Evolutionary conservation across 192 early-diverging fungal genomes (phyloP), one percentile per base, ranked within the genome.

Genomic region (Podochytrium sp.): DNA sequence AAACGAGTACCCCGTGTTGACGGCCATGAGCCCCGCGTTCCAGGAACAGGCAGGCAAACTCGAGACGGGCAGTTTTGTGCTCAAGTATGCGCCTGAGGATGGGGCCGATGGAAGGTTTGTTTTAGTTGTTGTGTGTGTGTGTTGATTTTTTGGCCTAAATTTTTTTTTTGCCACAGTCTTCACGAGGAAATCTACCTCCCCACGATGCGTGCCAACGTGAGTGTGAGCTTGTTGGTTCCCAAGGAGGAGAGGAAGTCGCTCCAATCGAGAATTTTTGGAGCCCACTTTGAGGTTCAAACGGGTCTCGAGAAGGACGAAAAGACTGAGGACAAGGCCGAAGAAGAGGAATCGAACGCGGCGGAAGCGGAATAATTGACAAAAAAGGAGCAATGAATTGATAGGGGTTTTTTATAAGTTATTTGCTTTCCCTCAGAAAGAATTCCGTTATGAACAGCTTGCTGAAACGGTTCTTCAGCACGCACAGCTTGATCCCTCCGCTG

Each of bases 121-220:
- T 60, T 2, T n/a, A 16, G 18, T 76, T 20, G n/a, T 27, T 77
- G 20, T n/a, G n/a, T n/a, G n/a, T n/a, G 38, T 53, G 20, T 51
- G 79, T 59, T 71, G 40, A 23, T 64, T 43, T 16, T 2, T 14
- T 55, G 16, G 27, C 53, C 0, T 34, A 66, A 63, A 52, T 29
- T 14, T 70, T 68, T 29, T 42, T 12, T 37, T 25, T 41, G 23
- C n/a, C 38, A 59, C 10, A 80, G 78, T 34, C 42, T 82, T 37
- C 59, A 68, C 20, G 76, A 65, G 25, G 60, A 51, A 2, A 51
- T 84, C 30, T 52, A 74, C 25, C 62, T 89, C 12, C 85, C 87
- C 2, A 68, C 86, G 30, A 87, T 85, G 81, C 67, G 85, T 5
- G 83, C 87, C 5, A 32, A 61, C 16, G 83, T 85, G 16, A 81